Percentiles rank a stretch among this genome's conserved stretches.
These are phyloP conservation scores for Russula sp. DNA, from an alignment of 768 basidiomycete species.

Conservation along the genomic window DNA sequence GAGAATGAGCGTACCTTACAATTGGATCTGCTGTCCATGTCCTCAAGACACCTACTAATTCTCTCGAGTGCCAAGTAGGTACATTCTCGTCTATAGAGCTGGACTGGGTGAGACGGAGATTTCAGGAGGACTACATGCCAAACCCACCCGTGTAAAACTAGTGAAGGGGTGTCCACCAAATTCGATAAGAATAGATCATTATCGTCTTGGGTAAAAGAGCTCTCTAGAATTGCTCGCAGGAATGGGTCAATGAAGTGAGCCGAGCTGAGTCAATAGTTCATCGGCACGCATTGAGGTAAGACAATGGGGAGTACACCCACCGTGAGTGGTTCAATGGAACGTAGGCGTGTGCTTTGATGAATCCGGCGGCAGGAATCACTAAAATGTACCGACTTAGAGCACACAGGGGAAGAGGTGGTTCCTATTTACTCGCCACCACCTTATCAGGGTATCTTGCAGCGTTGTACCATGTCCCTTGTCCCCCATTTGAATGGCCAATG, in stretches of 20 bases:
- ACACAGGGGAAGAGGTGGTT: conserved; percentile 20
- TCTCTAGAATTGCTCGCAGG: conserved; percentile 67
- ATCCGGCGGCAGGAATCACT: conserved; percentile 79
- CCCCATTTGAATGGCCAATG: conserved; percentile 93
- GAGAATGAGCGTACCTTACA: conserved; percentile 45
- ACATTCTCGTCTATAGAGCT: conserved; percentile 85
- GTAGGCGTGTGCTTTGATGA: conserved; percentile 86
- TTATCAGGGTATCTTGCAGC: conserved; percentile 75
- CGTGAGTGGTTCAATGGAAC: conserved; percentile 68
- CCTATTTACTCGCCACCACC: conserved; percentile 54
- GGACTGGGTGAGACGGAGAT: not conserved
- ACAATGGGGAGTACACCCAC: conserved; percentile 34
- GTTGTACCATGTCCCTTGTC: conserved; percentile 84
- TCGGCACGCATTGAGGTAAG: not conserved
- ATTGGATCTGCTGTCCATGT: conserved; percentile 55
- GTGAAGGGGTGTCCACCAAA: conserved; percentile 60
- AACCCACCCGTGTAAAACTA: conserved; percentile 76
- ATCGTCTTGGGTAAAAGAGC: conserved; percentile 77
- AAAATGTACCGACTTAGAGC: not conserved
- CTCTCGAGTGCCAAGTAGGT: conserved; percentile 79
- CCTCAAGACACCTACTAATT: conserved; percentile 55
- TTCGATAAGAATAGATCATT: conserved; percentile 86
- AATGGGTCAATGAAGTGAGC: conserved; percentile 77
- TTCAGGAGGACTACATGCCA: not conserved
- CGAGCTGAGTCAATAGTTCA: conserved; percentile 41